Conservation (phyloP, 1,139 yeast genomes). For the Geotrichum siamense region DNA sequence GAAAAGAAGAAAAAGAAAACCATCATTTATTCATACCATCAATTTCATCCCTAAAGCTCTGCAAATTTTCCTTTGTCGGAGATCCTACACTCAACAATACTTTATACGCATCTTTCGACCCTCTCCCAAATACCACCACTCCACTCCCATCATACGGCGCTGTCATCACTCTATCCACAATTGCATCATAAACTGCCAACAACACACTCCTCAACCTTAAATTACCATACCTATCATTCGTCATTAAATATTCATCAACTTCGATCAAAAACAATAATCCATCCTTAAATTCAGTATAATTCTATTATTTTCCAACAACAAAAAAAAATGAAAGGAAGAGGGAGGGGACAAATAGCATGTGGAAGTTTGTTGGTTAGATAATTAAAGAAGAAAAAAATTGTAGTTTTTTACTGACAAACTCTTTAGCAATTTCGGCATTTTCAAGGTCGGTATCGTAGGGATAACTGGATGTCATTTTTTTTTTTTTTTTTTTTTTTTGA, state of each 20-base stretch:
- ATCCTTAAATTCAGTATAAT: slow-evolving; percentile 29
- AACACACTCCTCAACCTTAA: slow-evolving; percentile 25
- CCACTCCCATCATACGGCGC: slow-evolving; percentile 32
- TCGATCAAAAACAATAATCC: slow-evolving; percentile 36
- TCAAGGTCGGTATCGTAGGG: slow-evolving; percentile 4
- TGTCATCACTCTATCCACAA: slow-evolving; percentile 29
- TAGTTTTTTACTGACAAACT: slow-evolving; percentile 7
- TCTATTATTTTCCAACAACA: too few relatives aligned
- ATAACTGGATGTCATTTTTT: too few relatives aligned
- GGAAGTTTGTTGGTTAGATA: too few relatives aligned
- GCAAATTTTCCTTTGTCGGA: slow-evolving; percentile 30
- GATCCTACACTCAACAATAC: slow-evolving; percentile 29
- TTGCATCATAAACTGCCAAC: slow-evolving; percentile 29
- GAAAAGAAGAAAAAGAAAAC: too few relatives aligned
- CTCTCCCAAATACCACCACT: slow-evolving; percentile 31
- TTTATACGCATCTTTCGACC: slow-evolving; percentile 18
- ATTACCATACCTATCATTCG: slow-evolving; percentile 16
- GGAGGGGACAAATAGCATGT: too few relatives aligned
- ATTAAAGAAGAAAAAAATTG: too few relatives aligned
- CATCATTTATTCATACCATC: slow-evolving; percentile 22
- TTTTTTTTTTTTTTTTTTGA: too few relatives aligned
- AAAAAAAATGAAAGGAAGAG: too few relatives aligned
- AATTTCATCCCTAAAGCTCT: slow-evolving; percentile 24
- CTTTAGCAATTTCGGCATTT: slow-evolving; percentile 5
- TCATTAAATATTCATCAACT: slow-evolving; percentile 32